Percentiles rank a stretch among this genome's conserved stretches.
Evolutionary conservation across 345 rosid genomes (phyloP).

Genomic region (Capsella bursapastoris): DNA sequence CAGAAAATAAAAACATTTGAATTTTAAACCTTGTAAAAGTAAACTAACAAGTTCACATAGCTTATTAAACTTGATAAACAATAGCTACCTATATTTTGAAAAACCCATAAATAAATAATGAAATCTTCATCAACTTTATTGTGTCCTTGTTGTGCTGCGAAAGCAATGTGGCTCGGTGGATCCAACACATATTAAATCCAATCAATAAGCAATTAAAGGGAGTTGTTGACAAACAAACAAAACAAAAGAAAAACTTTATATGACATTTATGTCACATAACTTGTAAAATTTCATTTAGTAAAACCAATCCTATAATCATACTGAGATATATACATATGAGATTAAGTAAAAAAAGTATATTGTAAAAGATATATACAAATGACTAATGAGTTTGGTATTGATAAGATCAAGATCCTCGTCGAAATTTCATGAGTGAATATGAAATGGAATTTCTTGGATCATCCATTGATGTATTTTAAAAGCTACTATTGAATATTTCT

Average conservation of each 20-base stretch:
- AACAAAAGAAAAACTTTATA: neutral
- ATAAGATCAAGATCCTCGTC: conserved; percentile 83
- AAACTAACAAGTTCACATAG: conserved; percentile 7
- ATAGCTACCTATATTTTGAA: conserved; percentile 22
- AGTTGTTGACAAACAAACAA: conserved; percentile 11
- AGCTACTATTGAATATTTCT: conserved; percentile 2
- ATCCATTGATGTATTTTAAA: conserved; percentile 4
- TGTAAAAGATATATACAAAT: conserved; percentile 8
- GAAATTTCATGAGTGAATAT: conserved; percentile 41
- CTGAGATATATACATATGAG: conserved; percentile 52
- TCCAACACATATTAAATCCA: conserved; percentile 19
- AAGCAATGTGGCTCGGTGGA: conserved; percentile 41
- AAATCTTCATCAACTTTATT: conserved; percentile 32
- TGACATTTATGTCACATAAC: neutral
- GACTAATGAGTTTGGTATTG: conserved; percentile 55
- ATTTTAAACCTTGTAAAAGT: neutral
- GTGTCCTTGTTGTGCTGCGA: conserved; percentile 43
- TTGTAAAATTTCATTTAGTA: neutral
- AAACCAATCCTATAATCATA: neutral
- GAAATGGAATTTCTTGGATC: conserved; percentile 36
- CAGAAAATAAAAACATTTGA: neutral
- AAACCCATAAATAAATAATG: conserved; percentile 10
- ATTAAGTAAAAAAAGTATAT: conserved; percentile 56
- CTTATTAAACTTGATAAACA: conserved; percentile 9
- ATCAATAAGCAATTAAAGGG: conserved; percentile 11